Base-by-base conservation (phyloP, 129 eudicot species). In the Flaveria trinervia region DNA sequence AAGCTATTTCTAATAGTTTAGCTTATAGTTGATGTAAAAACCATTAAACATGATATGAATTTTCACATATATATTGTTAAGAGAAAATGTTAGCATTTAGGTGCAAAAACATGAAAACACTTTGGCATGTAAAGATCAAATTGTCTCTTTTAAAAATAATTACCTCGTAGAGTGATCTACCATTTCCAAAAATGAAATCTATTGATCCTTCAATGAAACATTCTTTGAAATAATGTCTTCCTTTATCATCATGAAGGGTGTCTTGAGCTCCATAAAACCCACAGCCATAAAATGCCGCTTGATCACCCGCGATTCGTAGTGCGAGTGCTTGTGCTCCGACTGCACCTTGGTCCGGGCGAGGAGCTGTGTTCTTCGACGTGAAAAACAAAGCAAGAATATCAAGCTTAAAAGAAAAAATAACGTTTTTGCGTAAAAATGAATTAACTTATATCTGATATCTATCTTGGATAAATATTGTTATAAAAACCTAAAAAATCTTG, bases 191-290 rank as follows among this genome's bases (percentile, higher is more conserved):
- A 23, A 93, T 82, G 76, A 93, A 90, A 79, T 93, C 98, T 55
- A 86, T 93, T 15, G 98, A 84, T 57, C 98, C 98, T 71, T 93
- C 89, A 73, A 93, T 93, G 81, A 81, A 93, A 60, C 98, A 93
- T 16, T 90, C 86, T 80, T 90, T 93, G 75, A 90, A 93, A 68
- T 83, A 93, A 83, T 93, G 96, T 46, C 92, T 88, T 52, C 98
- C 98, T 51, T 57, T 56, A 71, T 90, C 98, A 75, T 90, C 96
- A 75, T 83, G 82, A 20, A 93, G 89, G 2, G 98, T 93, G 64
- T 93, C 96, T 68, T 90, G 95, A 45, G 88, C 86, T 78, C 98
- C 96, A 72, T 88, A 90, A 52, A 93, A 90, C 60, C 98, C 98
- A 70, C 96, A 90, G 3, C 92, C 88, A 45, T 90, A 93, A 61